Conservation (phyloP, 257 asterid species). For the Nicotiana paniculata region DNA sequence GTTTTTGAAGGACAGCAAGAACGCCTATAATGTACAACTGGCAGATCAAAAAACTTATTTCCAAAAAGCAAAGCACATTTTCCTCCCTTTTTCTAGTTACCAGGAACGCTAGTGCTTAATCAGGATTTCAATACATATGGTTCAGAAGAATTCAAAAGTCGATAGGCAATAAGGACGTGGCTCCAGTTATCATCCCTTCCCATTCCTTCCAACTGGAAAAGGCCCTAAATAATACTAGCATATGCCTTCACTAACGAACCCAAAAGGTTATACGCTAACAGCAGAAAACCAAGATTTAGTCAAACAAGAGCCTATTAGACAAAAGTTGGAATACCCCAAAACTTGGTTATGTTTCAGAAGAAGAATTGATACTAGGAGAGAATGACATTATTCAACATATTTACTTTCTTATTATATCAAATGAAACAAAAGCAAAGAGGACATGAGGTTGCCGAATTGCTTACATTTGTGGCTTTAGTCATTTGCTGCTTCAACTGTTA, state of each 20-base stretch:
- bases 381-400: neutral
- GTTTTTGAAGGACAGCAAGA: neutral
- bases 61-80: neutral
- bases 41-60: neutral
- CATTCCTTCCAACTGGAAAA: neutral
- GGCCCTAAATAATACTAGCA: neutral
- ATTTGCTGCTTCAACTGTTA: slow-evolving; percentile 17
- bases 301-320: neutral
- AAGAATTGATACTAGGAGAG: neutral
- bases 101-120: neutral
- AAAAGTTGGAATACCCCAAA: neutral
- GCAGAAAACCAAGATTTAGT: neutral
- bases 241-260: neutral
- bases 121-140: neutral
- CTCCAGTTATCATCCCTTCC: neutral
- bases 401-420: neutral
- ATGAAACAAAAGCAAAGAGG: neutral
- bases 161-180: neutral
- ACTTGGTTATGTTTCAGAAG: slow-evolving; percentile 2
- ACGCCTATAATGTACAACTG: neutral
- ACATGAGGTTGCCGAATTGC: neutral
- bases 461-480: neutral
- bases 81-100: neutral
- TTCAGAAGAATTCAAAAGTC: neutral
- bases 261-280: neutral